Conservation (phyloP, 495 filamentous ascomycete genomes). For the Aspergillus cristatus region DNA sequence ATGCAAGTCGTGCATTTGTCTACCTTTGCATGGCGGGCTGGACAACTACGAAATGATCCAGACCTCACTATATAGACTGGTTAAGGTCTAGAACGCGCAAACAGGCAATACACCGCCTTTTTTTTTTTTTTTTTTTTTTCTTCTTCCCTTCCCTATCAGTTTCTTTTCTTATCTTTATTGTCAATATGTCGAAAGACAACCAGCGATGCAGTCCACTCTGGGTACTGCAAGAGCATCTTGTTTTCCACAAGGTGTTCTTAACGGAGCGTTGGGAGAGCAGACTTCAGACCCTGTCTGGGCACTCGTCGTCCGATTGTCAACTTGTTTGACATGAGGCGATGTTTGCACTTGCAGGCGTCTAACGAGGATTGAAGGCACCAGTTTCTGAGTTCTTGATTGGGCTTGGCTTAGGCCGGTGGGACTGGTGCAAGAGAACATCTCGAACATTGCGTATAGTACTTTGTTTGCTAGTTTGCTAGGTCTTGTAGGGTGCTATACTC, state of each 20-base stretch:
- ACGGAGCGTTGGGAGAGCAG: constrained; percentile 72
- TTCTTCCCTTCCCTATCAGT: no score
- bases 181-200: constrained; percentile 10
- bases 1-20: no score
- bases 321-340: constrained; percentile 9
- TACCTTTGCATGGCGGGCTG: no score
- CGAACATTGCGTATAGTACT: constrained; percentile 35
- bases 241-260: constrained; percentile 45
- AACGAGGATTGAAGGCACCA: constrained; percentile 59
- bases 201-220: constrained; percentile 61
- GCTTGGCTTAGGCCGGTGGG: constrained; percentile 44
- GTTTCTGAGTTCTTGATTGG: constrained; percentile 37
- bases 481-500: no score
- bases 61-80: no score
- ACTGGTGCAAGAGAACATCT: constrained; percentile 66
- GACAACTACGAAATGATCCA: no score
- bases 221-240: constrained; percentile 56
- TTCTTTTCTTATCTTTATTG: background rate
- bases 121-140: no score
- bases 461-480: background rate
- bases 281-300: constrained; percentile 13
- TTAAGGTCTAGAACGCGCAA: no score
- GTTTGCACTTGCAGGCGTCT: constrained; percentile 12
- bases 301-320: constrained; percentile 20
- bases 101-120: no score